Conservation (phyloP, 768 basidiomycete species). For the Suillus hirtellus region DNA sequence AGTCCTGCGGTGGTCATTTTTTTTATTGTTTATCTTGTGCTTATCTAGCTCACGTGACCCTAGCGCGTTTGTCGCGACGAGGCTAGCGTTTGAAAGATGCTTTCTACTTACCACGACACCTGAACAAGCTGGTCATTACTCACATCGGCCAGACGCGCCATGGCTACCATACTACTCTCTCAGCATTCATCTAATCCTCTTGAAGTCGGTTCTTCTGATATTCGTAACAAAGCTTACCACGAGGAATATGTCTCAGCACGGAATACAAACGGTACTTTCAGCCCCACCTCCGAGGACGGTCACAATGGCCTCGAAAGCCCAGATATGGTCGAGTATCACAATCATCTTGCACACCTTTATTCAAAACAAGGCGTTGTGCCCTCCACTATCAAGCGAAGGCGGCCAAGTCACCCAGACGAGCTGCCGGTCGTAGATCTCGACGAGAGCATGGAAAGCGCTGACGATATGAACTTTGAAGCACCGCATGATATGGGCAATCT, state of each 20-base stretch:
- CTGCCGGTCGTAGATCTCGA: conserved; percentile 45
- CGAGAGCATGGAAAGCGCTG: conserved; percentile 48
- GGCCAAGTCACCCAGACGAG: conserved; percentile 21
- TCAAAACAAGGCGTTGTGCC: conserved; percentile 24
- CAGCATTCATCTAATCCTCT: conserved; percentile 77
- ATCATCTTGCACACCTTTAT: conserved; percentile 49
- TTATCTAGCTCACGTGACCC: conserved; percentile 7
- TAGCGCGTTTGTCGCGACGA: conserved; percentile 9
- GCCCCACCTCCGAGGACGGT: conserved; percentile 54
- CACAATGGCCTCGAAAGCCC: conserved; percentile 38
- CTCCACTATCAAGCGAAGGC: conserved; percentile 22
- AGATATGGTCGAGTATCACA: conserved; percentile 48
- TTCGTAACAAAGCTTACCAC: conserved; percentile 48
- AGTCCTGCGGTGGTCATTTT: conserved; percentile 87
- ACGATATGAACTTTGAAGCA: conserved; percentile 35
- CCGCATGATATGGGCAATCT: conserved; percentile 35
- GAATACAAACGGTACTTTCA: conserved; percentile 30
- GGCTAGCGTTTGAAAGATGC: neutral
- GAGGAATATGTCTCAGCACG: conserved; percentile 39
- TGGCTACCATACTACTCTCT: conserved; percentile 50
- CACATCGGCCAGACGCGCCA: conserved; percentile 14
- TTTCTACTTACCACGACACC: conserved; percentile 1
- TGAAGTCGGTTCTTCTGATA: conserved; percentile 64
- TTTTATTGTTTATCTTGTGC: conserved; percentile 1
- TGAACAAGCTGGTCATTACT: neutral